Evolutionary conservation across 1,284 basidiomycete genomes (phyloP), one percentile per base, ranked within the genome.

Genomic region (Sporisorium sorghi): DNA sequence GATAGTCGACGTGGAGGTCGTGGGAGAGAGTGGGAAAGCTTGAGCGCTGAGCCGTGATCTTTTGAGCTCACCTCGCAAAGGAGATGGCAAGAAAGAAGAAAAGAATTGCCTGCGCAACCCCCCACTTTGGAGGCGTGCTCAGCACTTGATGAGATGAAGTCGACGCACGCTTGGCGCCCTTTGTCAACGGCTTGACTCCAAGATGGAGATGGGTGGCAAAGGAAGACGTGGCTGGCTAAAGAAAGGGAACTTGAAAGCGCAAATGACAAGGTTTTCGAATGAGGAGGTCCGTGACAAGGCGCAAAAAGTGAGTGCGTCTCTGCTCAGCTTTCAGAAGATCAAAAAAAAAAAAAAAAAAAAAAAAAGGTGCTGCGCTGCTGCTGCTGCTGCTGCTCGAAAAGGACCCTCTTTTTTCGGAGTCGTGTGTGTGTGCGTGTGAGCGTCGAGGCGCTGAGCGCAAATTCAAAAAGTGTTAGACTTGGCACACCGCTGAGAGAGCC

Each of bases 91-190:
- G 19, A 23, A 12, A 33, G 47, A 23, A 21, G 23, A 48, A 33
- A 48, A 21, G 47, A 10, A 15, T n/a, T 11, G 10, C n/a, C 37
- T 42, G 39, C 17, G 50, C 50, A 39, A 28, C 23, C 11, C 17
- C 35, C 35, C 33, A 37, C 49, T n/a, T 15, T 32, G 11, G 23
- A 26, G 6, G 42, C 23, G 32, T n/a, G 30, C 47, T 49, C 21
- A 24, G 47, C 47, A 7, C 19, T 21, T 49, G 30, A 15, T 49
- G 47, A 49, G 47, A 49, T 49, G 32, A 49, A 49, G 47, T 49
- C 19, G 47, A 33, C 28, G 28, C 46, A 47, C 46, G 46, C 26
- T 5, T 5, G 4, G 21, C 30, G 30, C 12, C 5, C 30, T 19
- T 35, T 49, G 47, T 49, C 47, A 8, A 49, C 28, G 30, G n/a